phyloP scores from a whole-genome alignment of 2,329 filamentous ascomycete species.

The Chalara sp. region DNA sequence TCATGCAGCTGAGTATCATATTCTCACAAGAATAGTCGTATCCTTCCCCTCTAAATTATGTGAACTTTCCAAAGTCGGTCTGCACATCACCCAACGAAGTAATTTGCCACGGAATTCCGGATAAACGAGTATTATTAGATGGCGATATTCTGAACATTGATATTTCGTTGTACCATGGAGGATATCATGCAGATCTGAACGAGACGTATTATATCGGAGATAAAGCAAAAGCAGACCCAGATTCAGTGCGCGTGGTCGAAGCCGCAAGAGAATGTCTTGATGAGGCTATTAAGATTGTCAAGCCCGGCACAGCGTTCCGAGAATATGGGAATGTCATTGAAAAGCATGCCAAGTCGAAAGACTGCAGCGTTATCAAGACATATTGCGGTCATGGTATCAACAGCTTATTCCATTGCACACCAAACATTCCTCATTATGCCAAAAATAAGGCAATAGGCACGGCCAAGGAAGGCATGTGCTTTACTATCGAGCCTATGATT shows the following conservation, averaged over 20 bases:
- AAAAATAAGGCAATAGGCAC: conserved; percentile 97
- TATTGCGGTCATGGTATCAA: conserved; percentile 98
- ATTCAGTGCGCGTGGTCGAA: conserved; percentile 86
- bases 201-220: conserved; percentile 98
- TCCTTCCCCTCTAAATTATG: conserved; percentile 91
- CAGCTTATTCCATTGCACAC: conserved; percentile 84
- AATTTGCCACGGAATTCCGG: conserved; percentile 97
- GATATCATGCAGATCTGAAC: conserved; percentile 94
- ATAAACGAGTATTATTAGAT: conserved; percentile 78
- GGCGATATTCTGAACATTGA: conserved; percentile 98
- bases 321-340: conserved; percentile 95
- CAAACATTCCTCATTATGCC: conserved; percentile 93
- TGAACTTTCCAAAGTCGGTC: conserved; percentile 94
- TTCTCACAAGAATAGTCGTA: conserved; percentile 59
- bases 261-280: conserved; percentile 82
- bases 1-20: neutral
- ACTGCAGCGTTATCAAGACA: conserved; percentile 87
- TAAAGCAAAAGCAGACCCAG: conserved; percentile 74
- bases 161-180: conserved; percentile 86
- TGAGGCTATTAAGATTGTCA: conserved; percentile 85
- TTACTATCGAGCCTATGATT: conserved; percentile 99
- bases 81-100: conserved; percentile 96
- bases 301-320: conserved; percentile 86
- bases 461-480: conserved; percentile 95
- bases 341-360: conserved; percentile 79